Evolutionary conservation across 805 yeast genomes (phyloP).

Genomic region (Zygoascus bituminiphila): DNA sequence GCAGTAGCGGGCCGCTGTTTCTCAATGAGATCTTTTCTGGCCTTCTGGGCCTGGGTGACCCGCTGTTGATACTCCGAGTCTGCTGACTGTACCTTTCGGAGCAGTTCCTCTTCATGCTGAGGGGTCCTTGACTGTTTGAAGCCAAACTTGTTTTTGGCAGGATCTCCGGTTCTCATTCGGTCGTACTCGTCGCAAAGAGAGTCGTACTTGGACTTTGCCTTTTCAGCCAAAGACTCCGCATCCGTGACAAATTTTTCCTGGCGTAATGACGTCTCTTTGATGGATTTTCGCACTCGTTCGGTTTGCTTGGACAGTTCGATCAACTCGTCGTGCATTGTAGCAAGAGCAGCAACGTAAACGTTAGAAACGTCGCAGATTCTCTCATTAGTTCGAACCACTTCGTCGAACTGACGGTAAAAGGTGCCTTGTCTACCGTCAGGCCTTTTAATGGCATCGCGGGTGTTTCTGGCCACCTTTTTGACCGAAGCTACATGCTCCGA

Average conservation of each 20-base stretch:
- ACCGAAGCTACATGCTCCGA: constrained; percentile 70
- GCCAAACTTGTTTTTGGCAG: constrained; percentile 70
- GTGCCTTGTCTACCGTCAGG: constrained; percentile 52
- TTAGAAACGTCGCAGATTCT: constrained; percentile 60
- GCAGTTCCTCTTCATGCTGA: constrained; percentile 86
- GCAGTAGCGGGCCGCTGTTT: constrained; percentile 72
- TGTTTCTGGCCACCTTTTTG: constrained; percentile 57
- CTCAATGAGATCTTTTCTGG: constrained; percentile 64
- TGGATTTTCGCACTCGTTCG: constrained; percentile 59
- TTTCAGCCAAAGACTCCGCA: constrained; percentile 75
- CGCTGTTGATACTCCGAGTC: constrained; percentile 79
- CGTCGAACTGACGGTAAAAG: constrained; percentile 56
- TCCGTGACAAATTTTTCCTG: constrained; percentile 81
- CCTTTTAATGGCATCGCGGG: constrained; percentile 41
- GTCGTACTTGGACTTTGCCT: constrained; percentile 72
- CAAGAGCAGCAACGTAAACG: constrained; percentile 70
- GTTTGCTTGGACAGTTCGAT: constrained; percentile 61
- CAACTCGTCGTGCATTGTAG: constrained; percentile 80
- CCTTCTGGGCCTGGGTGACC: constrained; percentile 62
- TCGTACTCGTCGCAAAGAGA: constrained; percentile 83
- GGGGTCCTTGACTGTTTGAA: constrained; percentile 68
- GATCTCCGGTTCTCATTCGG: constrained; percentile 70
- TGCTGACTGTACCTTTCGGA: constrained; percentile 69
- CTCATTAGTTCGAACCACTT: constrained; percentile 71
- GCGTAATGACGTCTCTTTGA: constrained; percentile 74